These are phyloP conservation scores for Pecoramyces ruminantium DNA, from an alignment of 192 early-diverging fungal species.

Conservation along the genomic window DNA sequence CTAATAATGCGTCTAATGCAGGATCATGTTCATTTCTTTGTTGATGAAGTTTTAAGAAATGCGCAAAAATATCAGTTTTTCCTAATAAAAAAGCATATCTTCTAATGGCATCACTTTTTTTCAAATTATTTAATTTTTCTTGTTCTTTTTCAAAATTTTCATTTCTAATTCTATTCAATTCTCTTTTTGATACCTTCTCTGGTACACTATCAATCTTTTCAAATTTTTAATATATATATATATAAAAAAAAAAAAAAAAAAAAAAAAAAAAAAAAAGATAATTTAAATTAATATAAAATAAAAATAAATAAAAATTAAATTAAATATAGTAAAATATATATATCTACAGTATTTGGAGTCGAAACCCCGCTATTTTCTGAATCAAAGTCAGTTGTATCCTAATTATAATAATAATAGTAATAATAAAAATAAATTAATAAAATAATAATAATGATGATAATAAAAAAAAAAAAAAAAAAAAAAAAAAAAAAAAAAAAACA, in stretches of 20 bases:
- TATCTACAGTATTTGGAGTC: neutral
- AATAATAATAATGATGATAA: no score
- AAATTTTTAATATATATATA: no score
- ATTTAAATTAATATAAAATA: no score
- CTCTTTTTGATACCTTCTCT: neutral
- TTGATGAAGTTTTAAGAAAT: conserved; percentile 24
- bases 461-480: no score
- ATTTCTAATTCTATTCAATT: neutral
- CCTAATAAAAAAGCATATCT: conserved; percentile 53
- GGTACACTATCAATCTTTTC: neutral
- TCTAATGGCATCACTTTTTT: conserved; percentile 24
- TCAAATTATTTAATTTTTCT: neutral
- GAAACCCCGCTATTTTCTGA: neutral
- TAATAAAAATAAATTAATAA: no score
- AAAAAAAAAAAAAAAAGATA: no score
- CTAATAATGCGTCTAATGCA: neutral
- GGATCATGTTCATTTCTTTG: conserved; percentile 19
- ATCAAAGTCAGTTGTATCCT: neutral
- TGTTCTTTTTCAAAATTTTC: neutral
- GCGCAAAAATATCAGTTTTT: conserved; percentile 39
- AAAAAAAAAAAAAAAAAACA: no score
- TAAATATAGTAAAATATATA: no score
- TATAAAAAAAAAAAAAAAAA: no score
- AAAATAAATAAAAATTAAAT: no score
- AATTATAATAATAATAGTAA: no score